Percentiles rank a stretch among this genome's conserved stretches.
Conservation (phyloP, 2,329 filamentous ascomycete genomes). For the Exserohilum rostratum region DNA sequence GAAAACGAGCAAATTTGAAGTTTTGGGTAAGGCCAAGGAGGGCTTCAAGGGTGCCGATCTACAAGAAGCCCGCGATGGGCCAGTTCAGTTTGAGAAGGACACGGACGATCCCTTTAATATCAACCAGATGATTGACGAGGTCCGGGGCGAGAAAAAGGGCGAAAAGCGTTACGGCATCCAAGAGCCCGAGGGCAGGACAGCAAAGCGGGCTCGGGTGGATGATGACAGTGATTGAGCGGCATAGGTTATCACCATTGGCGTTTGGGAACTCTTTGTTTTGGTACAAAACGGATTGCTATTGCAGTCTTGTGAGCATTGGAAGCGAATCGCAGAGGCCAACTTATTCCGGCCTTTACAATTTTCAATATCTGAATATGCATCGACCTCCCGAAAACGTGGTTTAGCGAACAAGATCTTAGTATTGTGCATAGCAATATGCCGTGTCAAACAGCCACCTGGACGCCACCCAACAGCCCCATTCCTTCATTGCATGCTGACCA, state of each 20-base stretch:
- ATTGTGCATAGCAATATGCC: neutral
- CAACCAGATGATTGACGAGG: conserved; percentile 89
- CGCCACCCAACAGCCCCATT: neutral
- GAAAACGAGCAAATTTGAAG: conserved; percentile 85
- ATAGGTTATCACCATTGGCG: conserved; percentile 1
- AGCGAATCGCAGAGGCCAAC: conserved; percentile 1
- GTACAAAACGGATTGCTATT: conserved; percentile 1
- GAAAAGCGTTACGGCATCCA: conserved; percentile 81
- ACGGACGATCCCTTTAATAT: conserved; percentile 88
- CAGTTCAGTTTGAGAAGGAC: conserved; percentile 96
- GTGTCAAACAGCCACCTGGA: neutral
- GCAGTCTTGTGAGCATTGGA: conserved; percentile 6
- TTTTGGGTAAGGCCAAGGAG: conserved; percentile 78
- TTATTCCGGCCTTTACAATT: neutral
- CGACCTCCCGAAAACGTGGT: neutral
- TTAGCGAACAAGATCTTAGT: neutral
- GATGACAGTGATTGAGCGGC: conserved; percentile 61
- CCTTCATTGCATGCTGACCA: neutral
- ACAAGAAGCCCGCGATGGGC: conserved; percentile 84
- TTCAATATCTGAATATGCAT: neutral
- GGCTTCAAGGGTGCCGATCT: conserved; percentile 89
- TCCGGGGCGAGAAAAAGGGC: conserved; percentile 62
- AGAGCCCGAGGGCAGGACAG: conserved; percentile 58
- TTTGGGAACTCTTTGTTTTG: conserved; percentile 11
- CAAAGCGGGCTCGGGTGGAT: conserved; percentile 79